Conservation (phyloP, 1,284 basidiomycete genomes). For the Violaceomyces palustris region DNA sequence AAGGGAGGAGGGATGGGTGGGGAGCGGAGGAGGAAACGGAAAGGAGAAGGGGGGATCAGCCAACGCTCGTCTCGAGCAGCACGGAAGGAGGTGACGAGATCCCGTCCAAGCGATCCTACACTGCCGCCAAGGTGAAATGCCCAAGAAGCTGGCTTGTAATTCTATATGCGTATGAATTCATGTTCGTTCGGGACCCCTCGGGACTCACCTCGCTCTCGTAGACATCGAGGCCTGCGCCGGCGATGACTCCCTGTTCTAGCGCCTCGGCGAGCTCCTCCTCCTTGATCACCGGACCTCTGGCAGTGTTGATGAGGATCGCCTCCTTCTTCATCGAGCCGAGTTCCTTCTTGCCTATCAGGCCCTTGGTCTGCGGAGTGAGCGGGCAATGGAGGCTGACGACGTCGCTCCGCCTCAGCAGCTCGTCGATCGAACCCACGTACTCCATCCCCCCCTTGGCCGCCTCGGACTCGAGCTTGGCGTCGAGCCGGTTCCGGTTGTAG, state of each 20-base stretch:
- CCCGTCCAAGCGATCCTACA: no score
- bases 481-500: constrained; percentile 39
- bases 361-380: constrained; percentile 53
- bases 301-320: constrained; percentile 57
- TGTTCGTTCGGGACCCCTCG: no score
- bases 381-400: constrained; percentile 58
- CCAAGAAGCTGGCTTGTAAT: no score
- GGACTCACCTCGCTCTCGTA: constrained; percentile 55
- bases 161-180: no score
- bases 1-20: no score
- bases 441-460: constrained; percentile 32
- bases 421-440: constrained; percentile 48
- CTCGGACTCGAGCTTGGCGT: constrained; percentile 43
- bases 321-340: constrained; percentile 52
- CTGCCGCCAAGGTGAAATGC: neutral
- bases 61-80: no score
- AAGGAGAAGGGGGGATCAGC: no score
- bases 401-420: constrained; percentile 54
- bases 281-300: constrained; percentile 56
- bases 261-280: constrained; percentile 48
- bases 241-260: constrained; percentile 23
- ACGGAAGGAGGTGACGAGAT: no score
- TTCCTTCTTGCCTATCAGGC: constrained; percentile 53
- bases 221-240: constrained; percentile 78
- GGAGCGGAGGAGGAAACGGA: no score